Evolutionary conservation across 2,329 filamentous ascomycete species (phyloP).

Genomic region (Ophiostoma himal-ulmi): DNA sequence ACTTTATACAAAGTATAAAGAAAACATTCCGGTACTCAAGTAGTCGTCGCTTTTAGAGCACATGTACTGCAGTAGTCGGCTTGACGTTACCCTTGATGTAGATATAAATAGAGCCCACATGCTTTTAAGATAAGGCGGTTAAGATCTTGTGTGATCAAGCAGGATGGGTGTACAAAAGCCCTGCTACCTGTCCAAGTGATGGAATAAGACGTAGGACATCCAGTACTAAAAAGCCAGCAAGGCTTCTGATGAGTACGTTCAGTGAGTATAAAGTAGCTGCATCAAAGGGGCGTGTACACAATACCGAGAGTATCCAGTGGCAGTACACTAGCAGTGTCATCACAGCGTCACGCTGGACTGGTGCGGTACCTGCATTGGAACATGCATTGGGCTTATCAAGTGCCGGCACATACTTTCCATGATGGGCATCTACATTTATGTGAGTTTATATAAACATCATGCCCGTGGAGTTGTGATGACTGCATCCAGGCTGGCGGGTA

Average conservation of each 20-base stretch:
- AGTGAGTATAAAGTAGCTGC: neutral
- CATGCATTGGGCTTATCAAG: neutral
- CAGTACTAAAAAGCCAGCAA: neutral
- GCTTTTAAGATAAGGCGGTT: neutral
- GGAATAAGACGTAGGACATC: neutral
- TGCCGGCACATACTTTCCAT: neutral
- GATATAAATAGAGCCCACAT: conserved; percentile 13
- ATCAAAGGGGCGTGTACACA: neutral
- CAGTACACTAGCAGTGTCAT: neutral
- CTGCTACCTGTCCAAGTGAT: neutral
- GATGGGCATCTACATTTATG: neutral
- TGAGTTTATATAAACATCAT: neutral
- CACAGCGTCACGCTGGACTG: neutral
- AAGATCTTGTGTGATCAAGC: neutral
- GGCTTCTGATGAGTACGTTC: neutral
- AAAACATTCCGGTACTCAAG: neutral
- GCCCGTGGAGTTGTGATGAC: neutral
- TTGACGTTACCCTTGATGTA: neutral
- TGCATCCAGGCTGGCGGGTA: conserved; percentile 1
- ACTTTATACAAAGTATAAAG: neutral
- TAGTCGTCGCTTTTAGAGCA: neutral
- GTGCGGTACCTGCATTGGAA: conserved; percentile 9
- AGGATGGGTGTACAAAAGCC: neutral
- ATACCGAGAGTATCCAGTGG: neutral
- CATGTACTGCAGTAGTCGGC: neutral